Percentiles rank a stretch among this genome's conserved stretches.
Evolutionary conservation across 768 basidiomycete genomes (phyloP).

Genomic region (Xerocomus spinulosus): DNA sequence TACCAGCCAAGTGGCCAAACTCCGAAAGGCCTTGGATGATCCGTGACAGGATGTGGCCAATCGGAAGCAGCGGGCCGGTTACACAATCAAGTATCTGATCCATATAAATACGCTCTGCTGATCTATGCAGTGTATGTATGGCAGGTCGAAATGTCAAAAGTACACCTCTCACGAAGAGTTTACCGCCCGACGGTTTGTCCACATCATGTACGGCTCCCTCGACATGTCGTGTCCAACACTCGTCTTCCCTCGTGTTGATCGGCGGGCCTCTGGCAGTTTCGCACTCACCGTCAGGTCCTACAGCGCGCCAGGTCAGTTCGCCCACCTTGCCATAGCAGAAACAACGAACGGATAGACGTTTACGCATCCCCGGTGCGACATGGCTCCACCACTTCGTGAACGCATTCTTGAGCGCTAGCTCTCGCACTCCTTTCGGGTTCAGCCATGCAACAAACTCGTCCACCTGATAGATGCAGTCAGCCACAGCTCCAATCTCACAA

Average conservation of each 20-base stretch:
- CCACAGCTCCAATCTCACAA: not conserved
- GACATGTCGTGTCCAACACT: conserved; percentile 55
- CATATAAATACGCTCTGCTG: conserved; percentile 19
- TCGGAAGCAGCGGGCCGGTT: not conserved
- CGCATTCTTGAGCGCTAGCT: conserved; percentile 70
- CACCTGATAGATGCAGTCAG: conserved; percentile 45
- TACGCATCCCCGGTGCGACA: conserved; percentile 72
- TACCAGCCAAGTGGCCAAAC: not conserved
- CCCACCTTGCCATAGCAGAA: not conserved
- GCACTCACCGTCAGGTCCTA: conserved; percentile 69
- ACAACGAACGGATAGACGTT: conserved; percentile 63
- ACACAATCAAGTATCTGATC: conserved; percentile 11
- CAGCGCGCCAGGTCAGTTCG: conserved; percentile 8
- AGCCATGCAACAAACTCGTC: conserved; percentile 85
- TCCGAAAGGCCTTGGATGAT: not conserved
- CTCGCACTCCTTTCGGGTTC: conserved; percentile 87
- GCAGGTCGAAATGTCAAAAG: conserved; percentile 1
- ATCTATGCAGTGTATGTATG: conserved; percentile 15
- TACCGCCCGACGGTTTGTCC: conserved; percentile 76
- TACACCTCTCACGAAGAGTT: conserved; percentile 27
- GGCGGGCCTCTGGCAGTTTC: conserved; percentile 73
- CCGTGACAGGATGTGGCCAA: conserved; percentile 5
- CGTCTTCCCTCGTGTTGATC: conserved; percentile 67
- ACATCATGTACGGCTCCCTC: conserved; percentile 83
- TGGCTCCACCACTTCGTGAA: conserved; percentile 84